phyloP scores from a whole-genome alignment of 306 rosid genomes.

The Vicia villosa region DNA sequence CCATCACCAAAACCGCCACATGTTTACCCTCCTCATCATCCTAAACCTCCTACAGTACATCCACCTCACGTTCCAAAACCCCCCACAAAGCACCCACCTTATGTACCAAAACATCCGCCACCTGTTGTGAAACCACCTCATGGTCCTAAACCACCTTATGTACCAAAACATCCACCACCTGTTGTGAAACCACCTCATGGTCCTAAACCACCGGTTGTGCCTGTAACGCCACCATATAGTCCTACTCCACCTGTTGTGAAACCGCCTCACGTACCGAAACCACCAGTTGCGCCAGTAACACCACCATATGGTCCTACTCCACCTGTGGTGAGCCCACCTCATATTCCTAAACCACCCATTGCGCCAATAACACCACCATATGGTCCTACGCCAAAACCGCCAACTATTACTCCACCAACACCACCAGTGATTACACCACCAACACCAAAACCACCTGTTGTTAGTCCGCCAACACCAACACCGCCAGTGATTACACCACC shows the following conservation, averaged over 20 bases:
- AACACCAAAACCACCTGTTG: background rate
- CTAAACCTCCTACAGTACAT: conserved; percentile 14
- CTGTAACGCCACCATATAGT: background rate
- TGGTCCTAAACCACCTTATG: conserved; percentile 32
- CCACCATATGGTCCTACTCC: conserved; percentile 37
- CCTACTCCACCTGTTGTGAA: conserved; percentile 35
- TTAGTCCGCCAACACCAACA: background rate
- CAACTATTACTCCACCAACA: conserved; percentile 27
- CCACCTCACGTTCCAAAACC: conserved; percentile 42
- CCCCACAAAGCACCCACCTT: conserved; percentile 1
- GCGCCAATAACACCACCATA: background rate
- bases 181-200: conserved; percentile 17
- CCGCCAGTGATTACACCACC: conserved; percentile 39
- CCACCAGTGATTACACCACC: background rate
- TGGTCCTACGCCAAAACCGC: conserved; percentile 25
- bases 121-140: no score
- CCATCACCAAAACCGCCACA: conserved; percentile 47
- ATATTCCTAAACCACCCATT: background rate
- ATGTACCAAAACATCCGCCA: background rate
- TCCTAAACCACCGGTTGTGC: background rate
- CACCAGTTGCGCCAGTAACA: background rate
- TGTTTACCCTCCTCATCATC: conserved; percentile 31
- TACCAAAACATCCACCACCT: conserved; percentile 35
- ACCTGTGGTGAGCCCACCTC: conserved; percentile 20
- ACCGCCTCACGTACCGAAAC: background rate